phyloP scores from a whole-genome alignment of 257 asterid genomes.

The Lycium barbarum region DNA sequence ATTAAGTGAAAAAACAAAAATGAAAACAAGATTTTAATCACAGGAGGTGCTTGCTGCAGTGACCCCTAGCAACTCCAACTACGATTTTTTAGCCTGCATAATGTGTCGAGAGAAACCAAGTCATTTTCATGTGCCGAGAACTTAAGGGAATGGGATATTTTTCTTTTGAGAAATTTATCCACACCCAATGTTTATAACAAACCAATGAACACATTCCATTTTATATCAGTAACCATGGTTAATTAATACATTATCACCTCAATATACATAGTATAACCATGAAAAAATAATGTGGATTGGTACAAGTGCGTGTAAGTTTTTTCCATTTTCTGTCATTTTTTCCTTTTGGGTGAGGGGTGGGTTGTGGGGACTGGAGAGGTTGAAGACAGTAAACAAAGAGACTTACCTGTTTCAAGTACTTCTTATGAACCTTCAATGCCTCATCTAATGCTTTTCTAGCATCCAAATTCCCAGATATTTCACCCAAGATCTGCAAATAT shows the following conservation, averaged over 20 bases:
- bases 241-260: not conserved
- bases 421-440: slow-evolving; percentile 83
- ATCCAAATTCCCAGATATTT: slow-evolving; percentile 89
- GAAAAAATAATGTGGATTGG: not conserved
- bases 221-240: not conserved
- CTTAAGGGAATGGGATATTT: not conserved
- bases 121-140: not conserved
- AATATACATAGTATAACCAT: not conserved
- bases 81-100: slow-evolving; percentile 72
- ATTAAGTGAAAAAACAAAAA: not conserved
- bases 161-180: not conserved
- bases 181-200: not conserved
- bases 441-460: slow-evolving; percentile 79
- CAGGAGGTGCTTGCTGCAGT: slow-evolving; percentile 21
- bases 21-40: not conserved
- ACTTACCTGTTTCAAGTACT: slow-evolving; percentile 85
- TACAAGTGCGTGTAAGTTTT: not conserved
- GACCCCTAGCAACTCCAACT: slow-evolving; percentile 31
- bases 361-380: not conserved
- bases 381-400: slow-evolving; percentile 20
- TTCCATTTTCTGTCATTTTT: not conserved
- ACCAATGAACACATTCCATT: not conserved
- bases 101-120: slow-evolving; percentile 20
- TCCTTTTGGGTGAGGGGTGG: not conserved
- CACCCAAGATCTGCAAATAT: slow-evolving; percentile 75